Evolutionary conservation across 805 yeast genomes (phyloP).

Genomic region (Lipomyces japonicus): DNA sequence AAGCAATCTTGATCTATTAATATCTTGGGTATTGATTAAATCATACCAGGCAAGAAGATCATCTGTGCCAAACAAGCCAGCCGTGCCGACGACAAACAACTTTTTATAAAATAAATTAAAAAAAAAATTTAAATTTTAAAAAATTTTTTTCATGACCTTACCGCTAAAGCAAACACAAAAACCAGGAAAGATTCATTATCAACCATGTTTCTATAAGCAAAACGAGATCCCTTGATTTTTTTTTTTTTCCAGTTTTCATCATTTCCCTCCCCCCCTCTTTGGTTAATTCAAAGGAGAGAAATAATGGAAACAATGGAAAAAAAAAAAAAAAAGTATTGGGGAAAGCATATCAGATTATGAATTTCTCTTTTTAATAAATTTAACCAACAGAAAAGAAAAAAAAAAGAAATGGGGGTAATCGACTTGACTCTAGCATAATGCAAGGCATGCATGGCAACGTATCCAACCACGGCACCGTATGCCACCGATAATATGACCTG

Average conservation of each 20-base stretch:
- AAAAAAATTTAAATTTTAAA: not conserved
- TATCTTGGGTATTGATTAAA: too few relatives aligned
- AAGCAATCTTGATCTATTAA: too few relatives aligned
- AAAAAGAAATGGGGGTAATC: not conserved
- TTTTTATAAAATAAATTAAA: not conserved
- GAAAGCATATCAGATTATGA: not conserved
- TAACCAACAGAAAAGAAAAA: not conserved
- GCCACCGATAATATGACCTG: constrained; percentile 55
- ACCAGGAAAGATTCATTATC: constrained; percentile 59
- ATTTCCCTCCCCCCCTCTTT: too few relatives aligned
- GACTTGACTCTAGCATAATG: constrained; percentile 48
- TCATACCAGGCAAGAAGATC: constrained; percentile 57
- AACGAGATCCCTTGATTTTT: too few relatives aligned
- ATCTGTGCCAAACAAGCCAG: constrained; percentile 62
- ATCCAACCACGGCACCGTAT: constrained; percentile 54
- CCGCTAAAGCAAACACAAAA: constrained; percentile 52
- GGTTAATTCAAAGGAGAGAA: too few relatives aligned
- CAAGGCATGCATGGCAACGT: constrained; percentile 48
- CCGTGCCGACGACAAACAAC: constrained; percentile 59
- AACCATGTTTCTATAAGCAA: constrained; percentile 41
- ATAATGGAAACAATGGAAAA: not conserved
- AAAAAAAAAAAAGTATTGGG: not conserved
- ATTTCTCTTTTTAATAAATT: not conserved
- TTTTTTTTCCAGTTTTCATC: too few relatives aligned
- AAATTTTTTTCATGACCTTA: constrained; percentile 5